Base-by-base conservation (phyloP, 768 basidiomycete species). In the Trametopsis cervina region DNA sequence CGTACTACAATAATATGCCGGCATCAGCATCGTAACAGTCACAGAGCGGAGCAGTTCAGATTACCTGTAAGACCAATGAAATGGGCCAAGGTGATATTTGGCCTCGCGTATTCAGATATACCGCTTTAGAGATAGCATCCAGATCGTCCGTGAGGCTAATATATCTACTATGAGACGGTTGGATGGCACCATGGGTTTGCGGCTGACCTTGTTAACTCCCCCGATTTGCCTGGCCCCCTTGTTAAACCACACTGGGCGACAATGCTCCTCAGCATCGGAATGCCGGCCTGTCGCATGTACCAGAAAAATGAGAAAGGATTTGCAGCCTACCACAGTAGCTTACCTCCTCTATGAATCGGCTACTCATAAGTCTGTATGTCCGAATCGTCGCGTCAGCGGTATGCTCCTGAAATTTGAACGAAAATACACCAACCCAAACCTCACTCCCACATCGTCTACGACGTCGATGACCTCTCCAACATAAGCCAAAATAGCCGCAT, bases 11-110 rank as follows among this genome's bases (percentile, higher is more conserved):
- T n/a, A n/a, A n/a, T n/a, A n/a, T n/a, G n/a, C n/a, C n/a, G n/a
- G n/a, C n/a, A n/a, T n/a, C n/a, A n/a, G n/a, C n/a, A n/a, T n/a
- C n/a, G n/a, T n/a, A n/a, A n/a, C n/a, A n/a, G n/a, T n/a, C n/a
- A n/a, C n/a, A n/a, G n/a, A n/a, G n/a, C n/a, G n/a, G n/a, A n/a
- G n/a, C n/a, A n/a, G n/a, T n/a, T n/a, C n/a, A n/a, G n/a, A n/a
- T 17, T 22, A 56, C 55, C 52, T 57, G 47, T 0, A 57, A 22
- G 13, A 53, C 20, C 38, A 57, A 17, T 21, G 53, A 47, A 7
- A 46, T 6, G 3, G 55, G 55, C 53, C 53, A 57, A 21, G 55
- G 55, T 15, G 53, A 47, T 4, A 52, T 25, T n/a, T 29, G 22
- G 17, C 52, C 55, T 13, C 42, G 10, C 21, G 35, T 7, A 40